Percentiles rank a stretch among this genome's conserved stretches.
Evolutionary conservation across 179 eudicot genomes (phyloP).

Genomic region (Spinacia oleracea): DNA sequence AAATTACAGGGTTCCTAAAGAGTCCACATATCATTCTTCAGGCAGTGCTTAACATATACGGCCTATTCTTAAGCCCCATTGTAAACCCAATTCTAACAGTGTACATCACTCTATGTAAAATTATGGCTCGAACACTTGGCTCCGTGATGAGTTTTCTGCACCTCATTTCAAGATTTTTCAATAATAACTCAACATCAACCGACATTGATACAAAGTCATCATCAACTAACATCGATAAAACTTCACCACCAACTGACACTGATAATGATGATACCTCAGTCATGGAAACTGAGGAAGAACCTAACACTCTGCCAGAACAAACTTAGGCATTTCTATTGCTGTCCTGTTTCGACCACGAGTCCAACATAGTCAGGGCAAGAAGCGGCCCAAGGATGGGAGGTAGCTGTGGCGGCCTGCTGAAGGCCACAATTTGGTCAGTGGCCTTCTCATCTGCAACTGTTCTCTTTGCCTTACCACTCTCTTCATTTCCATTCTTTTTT

Average conservation of each 20-base stretch:
- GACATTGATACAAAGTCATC: constrained; percentile 1
- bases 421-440: constrained; percentile 48
- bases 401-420: constrained; percentile 61
- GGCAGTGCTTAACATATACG: constrained; percentile 40
- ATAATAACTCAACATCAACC: constrained; percentile 15
- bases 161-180: constrained; percentile 26
- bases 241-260: constrained; percentile 14
- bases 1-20: constrained; percentile 57
- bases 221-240: not conserved
- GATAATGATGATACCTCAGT: constrained; percentile 5
- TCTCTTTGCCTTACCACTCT: constrained; percentile 25
- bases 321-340: constrained; percentile 41
- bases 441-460: constrained; percentile 33
- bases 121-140: constrained; percentile 34
- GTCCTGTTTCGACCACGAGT: constrained; percentile 46
- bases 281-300: not conserved
- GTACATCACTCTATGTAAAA: constrained; percentile 55
- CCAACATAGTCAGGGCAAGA: constrained; percentile 47
- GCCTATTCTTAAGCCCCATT: constrained; percentile 39
- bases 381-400: constrained; percentile 58
- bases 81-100: constrained; percentile 56
- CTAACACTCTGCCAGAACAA: not conserved
- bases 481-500: constrained; percentile 34
- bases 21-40: constrained; percentile 54
- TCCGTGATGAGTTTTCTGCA: constrained; percentile 34